phyloP scores from a whole-genome alignment of 1,139 yeast genomes.

The Pichia norvegensis region DNA sequence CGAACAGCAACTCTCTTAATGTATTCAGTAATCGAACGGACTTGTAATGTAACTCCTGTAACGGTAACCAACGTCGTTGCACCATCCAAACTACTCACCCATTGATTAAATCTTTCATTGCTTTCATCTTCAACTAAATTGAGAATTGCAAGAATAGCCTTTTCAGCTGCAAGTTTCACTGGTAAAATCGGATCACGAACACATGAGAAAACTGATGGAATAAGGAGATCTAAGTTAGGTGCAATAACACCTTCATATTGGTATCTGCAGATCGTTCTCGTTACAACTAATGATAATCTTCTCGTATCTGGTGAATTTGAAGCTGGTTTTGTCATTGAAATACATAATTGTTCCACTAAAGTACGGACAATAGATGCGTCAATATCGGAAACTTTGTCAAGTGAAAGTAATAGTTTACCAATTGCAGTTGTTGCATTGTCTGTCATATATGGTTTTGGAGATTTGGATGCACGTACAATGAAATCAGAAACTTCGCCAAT shows the following conservation, averaged over 20 bases:
- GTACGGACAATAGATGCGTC: conserved; percentile 29
- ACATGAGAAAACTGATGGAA: conserved; percentile 70
- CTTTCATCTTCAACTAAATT: conserved; percentile 64
- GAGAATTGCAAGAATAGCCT: conserved; percentile 72
- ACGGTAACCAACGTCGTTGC: conserved; percentile 31
- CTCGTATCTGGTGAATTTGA: conserved; percentile 72
- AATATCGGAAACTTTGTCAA: conserved; percentile 31
- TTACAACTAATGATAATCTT: conserved; percentile 67
- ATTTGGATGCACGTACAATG: conserved; percentile 40
- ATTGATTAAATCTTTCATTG: conserved; percentile 47
- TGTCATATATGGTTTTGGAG: conserved; percentile 48
- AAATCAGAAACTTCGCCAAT: conserved; percentile 42
- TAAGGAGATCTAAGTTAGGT: conserved; percentile 50
- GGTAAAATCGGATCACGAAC: conserved; percentile 85
- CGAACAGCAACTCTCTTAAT: conserved; percentile 81
- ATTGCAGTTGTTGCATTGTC: conserved; percentile 79
- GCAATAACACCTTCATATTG: conserved; percentile 42
- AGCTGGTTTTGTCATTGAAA: conserved; percentile 42
- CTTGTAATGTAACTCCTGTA: conserved; percentile 43
- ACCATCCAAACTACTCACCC: conserved; percentile 38
- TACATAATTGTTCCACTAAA: conserved; percentile 38
- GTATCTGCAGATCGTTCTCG: conserved; percentile 66
- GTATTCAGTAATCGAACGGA: conserved; percentile 79
- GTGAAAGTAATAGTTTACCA: conserved; percentile 65
- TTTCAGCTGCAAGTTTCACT: conserved; percentile 89